Evolutionary conservation across 2,329 filamentous ascomycete genomes (phyloP), one percentile per base, ranked within the genome.

Genomic region (Metarhizium humberi): DNA sequence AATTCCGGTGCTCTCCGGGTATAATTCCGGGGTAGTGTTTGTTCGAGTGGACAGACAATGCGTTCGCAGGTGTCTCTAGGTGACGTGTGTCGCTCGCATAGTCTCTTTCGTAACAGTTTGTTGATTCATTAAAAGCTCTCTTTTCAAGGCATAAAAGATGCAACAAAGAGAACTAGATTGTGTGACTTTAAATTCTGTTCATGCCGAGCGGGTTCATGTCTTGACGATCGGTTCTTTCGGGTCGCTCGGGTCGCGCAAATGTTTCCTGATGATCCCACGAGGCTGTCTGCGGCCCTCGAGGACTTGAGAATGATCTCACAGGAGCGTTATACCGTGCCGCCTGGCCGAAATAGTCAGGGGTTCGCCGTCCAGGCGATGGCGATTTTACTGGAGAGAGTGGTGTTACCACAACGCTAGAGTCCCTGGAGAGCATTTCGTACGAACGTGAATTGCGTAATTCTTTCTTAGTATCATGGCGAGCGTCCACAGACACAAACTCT

Each of bases 401-500:
- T 72, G 79, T 81, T 76, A 80, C 73, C 73, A 74, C 69, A 63
- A 75, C 70, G 70, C 74, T 77, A 69, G 75, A 74, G 63, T 80
- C 79, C 69, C 75, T 76, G 62, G 79, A 81, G 63, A 92, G 84
- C 87, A 92, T 91, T 77, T 92, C 88, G 76, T 92, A 92, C 70
- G 85, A 82, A 74, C 56, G 50, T 49, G 56, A 53, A 52, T 42
- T 45, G 38, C 83, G 81, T 68, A 76, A 77, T 63, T 85, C 82
- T 69, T 81, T 78, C 60, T 84, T 84, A 57, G 78, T 70, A 57
- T 82, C 78, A 62, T 74, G 71, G 58, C 81, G 80, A 50, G 91
- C 90, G 67, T 96, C 92, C 49, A 88, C 85, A 43, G 90, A 95
- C 60, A 96, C 88, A 64, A 96, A 97, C 69, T 97, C 92, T 63